phyloP scores from a whole-genome alignment of 106 monocot genomes.

The Posidonia australis region DNA sequence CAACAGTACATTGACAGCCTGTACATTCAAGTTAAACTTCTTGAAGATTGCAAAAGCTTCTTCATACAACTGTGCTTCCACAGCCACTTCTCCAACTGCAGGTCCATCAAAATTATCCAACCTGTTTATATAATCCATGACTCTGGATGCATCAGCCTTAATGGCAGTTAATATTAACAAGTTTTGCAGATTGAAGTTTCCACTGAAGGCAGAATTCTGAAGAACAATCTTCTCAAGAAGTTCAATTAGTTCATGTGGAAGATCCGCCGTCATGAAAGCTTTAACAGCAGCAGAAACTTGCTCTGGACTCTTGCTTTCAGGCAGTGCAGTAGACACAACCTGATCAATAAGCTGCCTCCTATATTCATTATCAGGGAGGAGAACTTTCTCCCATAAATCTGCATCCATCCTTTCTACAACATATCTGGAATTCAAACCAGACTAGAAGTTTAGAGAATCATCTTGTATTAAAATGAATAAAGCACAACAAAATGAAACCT shows the following conservation, averaged over 20 bases:
- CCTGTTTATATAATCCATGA: constrained; percentile 96
- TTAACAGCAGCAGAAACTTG: constrained; percentile 99
- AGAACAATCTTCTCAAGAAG: constrained; percentile 94
- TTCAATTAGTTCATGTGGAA: constrained; percentile 97
- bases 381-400: constrained; percentile 96
- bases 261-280: constrained; percentile 99
- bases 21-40: constrained; percentile 95
- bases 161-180: constrained; percentile 92
- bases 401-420: constrained; percentile 96
- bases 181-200: constrained; percentile 95
- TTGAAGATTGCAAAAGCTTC: constrained; percentile 98
- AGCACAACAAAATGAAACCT: no score
- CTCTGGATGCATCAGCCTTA: constrained; percentile 95
- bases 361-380: constrained; percentile 86
- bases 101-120: constrained; percentile 99
- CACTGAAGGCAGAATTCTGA: constrained; percentile 96
- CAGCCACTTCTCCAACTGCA: constrained; percentile 96
- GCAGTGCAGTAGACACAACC: constrained; percentile 76
- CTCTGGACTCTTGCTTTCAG: constrained; percentile 97
- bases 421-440: constrained; percentile 40
- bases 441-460: neutral
- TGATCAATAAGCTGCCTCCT: constrained; percentile 94
- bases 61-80: constrained; percentile 92
- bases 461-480: no score
- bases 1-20: constrained; percentile 88